Percentiles rank a stretch among this genome's conserved stretches.
Evolutionary conservation across 306 rosid species (phyloP).

Genomic region (Rosa persica): DNA sequence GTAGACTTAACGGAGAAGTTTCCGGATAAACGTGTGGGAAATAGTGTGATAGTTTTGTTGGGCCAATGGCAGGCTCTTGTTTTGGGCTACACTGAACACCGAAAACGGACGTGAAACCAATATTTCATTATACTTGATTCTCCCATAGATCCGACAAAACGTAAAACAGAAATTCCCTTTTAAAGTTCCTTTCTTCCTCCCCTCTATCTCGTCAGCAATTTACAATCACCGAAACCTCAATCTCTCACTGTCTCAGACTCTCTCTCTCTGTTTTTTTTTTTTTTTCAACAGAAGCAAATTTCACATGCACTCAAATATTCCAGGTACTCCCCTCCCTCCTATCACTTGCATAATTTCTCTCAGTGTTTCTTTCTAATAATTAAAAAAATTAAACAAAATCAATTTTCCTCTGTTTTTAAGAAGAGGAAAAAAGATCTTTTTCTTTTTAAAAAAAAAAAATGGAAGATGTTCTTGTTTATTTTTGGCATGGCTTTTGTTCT

Average conservation of each 20-base stretch:
- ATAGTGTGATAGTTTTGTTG: neutral
- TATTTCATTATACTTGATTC: neutral
- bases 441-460: no score
- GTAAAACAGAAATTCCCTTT: neutral
- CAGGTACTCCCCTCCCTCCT: neutral
- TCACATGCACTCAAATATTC: neutral
- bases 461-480: neutral
- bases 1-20: no score
- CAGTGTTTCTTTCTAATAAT: neutral
- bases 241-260: neutral
- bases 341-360: neutral
- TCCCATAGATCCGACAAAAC: slow-evolving; percentile 1
- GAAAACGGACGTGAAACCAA: neutral
- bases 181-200: neutral
- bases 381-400: neutral
- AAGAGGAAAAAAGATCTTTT: neutral
- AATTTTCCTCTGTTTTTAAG: neutral
- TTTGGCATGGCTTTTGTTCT: neutral
- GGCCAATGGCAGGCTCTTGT: neutral
- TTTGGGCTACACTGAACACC: neutral
- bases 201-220: neutral
- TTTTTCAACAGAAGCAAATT: neutral
- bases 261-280: neutral
- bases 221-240: neutral
- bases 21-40: no score